These are phyloP conservation scores for Trichoderma virens DNA, from an alignment of 495 filamentous ascomycete genomes.

Conservation along the genomic window DNA sequence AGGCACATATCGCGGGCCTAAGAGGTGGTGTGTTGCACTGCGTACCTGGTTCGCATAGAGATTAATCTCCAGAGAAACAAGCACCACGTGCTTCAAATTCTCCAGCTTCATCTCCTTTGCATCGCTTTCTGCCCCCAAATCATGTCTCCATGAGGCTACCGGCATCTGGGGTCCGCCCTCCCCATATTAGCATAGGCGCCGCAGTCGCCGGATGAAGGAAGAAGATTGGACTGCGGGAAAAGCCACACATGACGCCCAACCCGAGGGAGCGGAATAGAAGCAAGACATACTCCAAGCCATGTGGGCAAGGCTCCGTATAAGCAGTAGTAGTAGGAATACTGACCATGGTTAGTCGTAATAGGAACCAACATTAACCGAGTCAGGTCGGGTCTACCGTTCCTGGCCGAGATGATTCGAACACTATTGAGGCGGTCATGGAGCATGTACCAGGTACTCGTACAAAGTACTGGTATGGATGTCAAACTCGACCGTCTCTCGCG, in stretches of 20 bases:
- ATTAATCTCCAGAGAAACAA: not conserved
- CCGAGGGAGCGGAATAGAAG: not conserved
- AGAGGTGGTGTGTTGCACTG: not conserved
- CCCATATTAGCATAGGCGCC: not conserved
- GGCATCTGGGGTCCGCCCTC: not conserved
- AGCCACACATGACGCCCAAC: not conserved
- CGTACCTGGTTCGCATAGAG: not conserved
- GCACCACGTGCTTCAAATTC: not conserved
- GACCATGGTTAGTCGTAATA: not conserved
- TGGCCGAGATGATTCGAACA: not conserved
- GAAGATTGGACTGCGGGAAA: not conserved
- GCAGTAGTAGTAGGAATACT: not conserved
- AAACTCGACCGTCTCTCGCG: not conserved
- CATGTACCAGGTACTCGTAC: not conserved
- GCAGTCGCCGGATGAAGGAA: not conserved
- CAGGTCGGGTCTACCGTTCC: not conserved
- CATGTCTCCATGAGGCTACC: not conserved
- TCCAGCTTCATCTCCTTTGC: not conserved
- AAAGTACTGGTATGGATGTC: not conserved
- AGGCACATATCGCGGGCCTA: not conserved
- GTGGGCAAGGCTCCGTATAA: not conserved
- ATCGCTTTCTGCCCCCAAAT: conserved; percentile 2
- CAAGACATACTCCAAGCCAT: conserved; percentile 7
- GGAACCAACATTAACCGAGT: not conserved
- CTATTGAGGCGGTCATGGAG: not conserved